Evolutionary conservation across 1,284 basidiomycete genomes (phyloP), one percentile per base, ranked within the genome.

Genomic region (Irpex sp.): DNA sequence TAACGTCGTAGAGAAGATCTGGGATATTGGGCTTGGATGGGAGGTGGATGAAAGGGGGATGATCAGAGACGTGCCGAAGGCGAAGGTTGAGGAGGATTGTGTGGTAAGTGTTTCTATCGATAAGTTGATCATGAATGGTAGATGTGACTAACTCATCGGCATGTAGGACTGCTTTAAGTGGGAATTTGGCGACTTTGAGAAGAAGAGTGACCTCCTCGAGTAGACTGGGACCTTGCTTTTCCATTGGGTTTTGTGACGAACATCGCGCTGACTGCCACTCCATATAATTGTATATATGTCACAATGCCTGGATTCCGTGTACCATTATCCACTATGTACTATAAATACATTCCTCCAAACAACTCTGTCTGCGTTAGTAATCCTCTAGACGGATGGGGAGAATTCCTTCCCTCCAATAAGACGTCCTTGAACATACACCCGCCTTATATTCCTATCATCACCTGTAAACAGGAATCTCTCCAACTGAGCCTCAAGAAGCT

Each of bases 401-500:
- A 67, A 68, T 61, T 78, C 78, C 58, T 73, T 73, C 14, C 94
- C 94, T 28, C 93, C 94, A 36, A 98, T 85, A 36, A 85, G 72
- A 55, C 78, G 74, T 0, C 95, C 95, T 66, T 91, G 85, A 10
- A 98, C 94, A 73, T 90, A 96, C 21, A 98, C 96, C 57, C 80
- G 79, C 45, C 77, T 77, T 60, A 98, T 89, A 74, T 98, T 96
- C 69, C 94, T 80, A 73, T 96, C 89, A 73, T 98, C 95, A 6
- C 92, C 93, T 53, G 87, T 85, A 70, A 92, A 93, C 67, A 94
- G 79, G 73, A 94, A 93, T 63, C 81, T 76, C 72, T 91, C 89
- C 60, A 93, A 69, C 72, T 83, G 74, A 55, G 75, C 76, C 64
- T 84, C 78, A 64, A 86, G 69, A 62, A 71, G 67, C 64, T 69